These are phyloP conservation scores for Exophiala phaeomuriformis DNA, from an alignment of 2,329 filamentous ascomycete genomes.

Conservation along the genomic window DNA sequence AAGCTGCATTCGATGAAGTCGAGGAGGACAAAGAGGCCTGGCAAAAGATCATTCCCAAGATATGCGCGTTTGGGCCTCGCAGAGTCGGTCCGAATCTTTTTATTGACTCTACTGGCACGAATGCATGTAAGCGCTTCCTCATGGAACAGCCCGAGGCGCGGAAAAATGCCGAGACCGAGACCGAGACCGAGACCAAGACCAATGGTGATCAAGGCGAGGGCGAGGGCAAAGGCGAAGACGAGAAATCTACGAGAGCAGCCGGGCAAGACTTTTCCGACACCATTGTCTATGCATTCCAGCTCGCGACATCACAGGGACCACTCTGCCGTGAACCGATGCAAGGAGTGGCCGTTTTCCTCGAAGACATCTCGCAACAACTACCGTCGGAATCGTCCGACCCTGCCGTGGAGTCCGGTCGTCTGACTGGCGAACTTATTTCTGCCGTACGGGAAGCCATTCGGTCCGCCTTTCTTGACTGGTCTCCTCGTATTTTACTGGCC, in stretches of 20 bases:
- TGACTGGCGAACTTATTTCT: slow-evolving; percentile 91
- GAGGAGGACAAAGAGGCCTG: slow-evolving; percentile 70
- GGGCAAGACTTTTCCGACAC: slow-evolving; percentile 75
- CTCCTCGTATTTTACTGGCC: slow-evolving; percentile 83
- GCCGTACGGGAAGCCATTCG: slow-evolving; percentile 77
- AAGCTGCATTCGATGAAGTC: slow-evolving; percentile 59
- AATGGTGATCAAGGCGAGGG: too few relatives aligned
- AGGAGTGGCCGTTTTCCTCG: slow-evolving; percentile 83
- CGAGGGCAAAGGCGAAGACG: slow-evolving; percentile 11
- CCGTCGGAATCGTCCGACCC: slow-evolving; percentile 41
- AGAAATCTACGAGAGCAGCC: slow-evolving; percentile 33
- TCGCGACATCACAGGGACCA: slow-evolving; percentile 79
- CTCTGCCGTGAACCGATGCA: slow-evolving; percentile 90
- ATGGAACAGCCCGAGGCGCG: slow-evolving; percentile 30
- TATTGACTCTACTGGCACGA: slow-evolving; percentile 69
- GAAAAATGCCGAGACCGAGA: slow-evolving; percentile 12
- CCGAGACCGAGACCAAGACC: slow-evolving; percentile 7
- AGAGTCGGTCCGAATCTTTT: slow-evolving; percentile 82
- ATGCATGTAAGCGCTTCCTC: slow-evolving; percentile 62
- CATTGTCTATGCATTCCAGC: slow-evolving; percentile 87
- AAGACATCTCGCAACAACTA: slow-evolving; percentile 57
- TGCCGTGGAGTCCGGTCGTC: slow-evolving; percentile 61
- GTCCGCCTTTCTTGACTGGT: slow-evolving; percentile 89
- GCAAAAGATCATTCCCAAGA: slow-evolving; percentile 68
- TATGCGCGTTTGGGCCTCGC: slow-evolving; percentile 83